A percentile compares a stretch with the other conserved stretches of the same genome.
Conservation (phyloP, 179 eudicot genomes). For the Vitellaria paradoxa region DNA sequence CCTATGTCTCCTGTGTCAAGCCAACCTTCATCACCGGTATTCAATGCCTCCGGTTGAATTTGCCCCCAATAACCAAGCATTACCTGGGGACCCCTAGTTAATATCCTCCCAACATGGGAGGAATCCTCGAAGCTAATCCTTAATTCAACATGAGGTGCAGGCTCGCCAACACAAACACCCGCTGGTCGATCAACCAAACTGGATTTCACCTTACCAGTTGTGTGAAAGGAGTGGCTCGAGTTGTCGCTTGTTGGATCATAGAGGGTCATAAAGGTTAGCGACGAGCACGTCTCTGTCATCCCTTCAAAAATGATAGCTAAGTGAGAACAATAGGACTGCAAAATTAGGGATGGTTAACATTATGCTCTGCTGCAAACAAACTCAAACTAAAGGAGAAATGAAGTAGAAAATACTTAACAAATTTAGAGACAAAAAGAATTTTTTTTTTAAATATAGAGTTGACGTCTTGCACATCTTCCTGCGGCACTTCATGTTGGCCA, state of each 20-base stretch:
- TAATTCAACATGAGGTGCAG: constrained; percentile 86
- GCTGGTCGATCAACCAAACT: constrained; percentile 23
- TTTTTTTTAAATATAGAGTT: too few relatives aligned
- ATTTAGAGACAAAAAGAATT: too few relatives aligned
- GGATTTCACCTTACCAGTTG: constrained; percentile 4
- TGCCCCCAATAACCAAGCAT: constrained; percentile 84
- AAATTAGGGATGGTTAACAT: neutral
- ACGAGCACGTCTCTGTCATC: constrained; percentile 94
- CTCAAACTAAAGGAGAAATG: too few relatives aligned
- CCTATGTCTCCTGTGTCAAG: constrained; percentile 93
- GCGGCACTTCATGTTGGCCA: too few relatives aligned
- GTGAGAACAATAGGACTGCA: neutral
- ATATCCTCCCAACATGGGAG: constrained; percentile 57
- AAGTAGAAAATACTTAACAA: too few relatives aligned
- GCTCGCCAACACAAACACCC: constrained; percentile 83
- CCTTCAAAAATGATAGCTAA: constrained; percentile 37
- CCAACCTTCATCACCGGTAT: constrained; percentile 52
- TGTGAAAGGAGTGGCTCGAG: constrained; percentile 19
- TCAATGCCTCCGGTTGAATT: constrained; percentile 9
- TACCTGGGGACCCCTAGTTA: constrained; percentile 83
- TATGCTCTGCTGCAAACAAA: too few relatives aligned
- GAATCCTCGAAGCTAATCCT: constrained; percentile 38
- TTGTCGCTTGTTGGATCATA: constrained; percentile 46
- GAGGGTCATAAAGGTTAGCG: constrained; percentile 77
- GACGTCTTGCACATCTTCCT: too few relatives aligned